phyloP scores from a whole-genome alignment of 2,329 filamentous ascomycete species.

The Helotiales sp. region DNA sequence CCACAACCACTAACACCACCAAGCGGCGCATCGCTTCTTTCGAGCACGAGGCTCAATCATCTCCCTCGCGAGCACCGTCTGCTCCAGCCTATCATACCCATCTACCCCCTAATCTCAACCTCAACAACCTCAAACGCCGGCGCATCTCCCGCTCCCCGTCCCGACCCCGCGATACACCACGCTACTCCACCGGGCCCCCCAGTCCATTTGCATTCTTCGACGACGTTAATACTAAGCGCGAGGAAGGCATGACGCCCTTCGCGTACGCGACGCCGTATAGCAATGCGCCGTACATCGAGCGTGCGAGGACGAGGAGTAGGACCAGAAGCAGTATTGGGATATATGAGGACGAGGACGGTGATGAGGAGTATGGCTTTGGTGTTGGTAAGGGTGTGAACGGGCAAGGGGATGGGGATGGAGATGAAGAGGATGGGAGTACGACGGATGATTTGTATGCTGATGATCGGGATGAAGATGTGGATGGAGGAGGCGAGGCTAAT shows the following conservation, averaged over 20 bases:
- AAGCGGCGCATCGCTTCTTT: conserved; percentile 55
- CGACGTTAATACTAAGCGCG: conserved; percentile 29
- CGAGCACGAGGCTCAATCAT: conserved; percentile 39
- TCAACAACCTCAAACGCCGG: conserved; percentile 36
- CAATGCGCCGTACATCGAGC: conserved; percentile 53
- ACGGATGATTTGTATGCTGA: conserved; percentile 37
- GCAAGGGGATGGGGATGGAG: conserved; percentile 13
- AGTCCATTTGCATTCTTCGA: conserved; percentile 38
- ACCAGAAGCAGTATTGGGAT: conserved; percentile 24
- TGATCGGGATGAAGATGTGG: conserved; percentile 35
- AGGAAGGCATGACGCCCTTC: conserved; percentile 60
- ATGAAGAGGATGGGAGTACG: conserved; percentile 32
- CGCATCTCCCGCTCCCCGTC: conserved; percentile 62
- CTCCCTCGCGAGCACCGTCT: conserved; percentile 20
- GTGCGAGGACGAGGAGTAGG: conserved; percentile 7
- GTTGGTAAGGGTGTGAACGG: not conserved
- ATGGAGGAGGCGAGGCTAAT: conserved; percentile 35
- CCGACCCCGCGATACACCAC: conserved; percentile 57
- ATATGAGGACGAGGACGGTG: conserved; percentile 34
- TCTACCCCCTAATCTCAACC: conserved; percentile 12
- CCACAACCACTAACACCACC: conserved; percentile 10
- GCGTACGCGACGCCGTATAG: conserved; percentile 80
- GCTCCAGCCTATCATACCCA: not conserved
- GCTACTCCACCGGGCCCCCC: conserved; percentile 52
- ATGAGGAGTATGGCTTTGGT: conserved; percentile 28